These are phyloP conservation scores for Solanum sparsipilum DNA, from an alignment of 257 asterid genomes.

Conservation along the genomic window DNA sequence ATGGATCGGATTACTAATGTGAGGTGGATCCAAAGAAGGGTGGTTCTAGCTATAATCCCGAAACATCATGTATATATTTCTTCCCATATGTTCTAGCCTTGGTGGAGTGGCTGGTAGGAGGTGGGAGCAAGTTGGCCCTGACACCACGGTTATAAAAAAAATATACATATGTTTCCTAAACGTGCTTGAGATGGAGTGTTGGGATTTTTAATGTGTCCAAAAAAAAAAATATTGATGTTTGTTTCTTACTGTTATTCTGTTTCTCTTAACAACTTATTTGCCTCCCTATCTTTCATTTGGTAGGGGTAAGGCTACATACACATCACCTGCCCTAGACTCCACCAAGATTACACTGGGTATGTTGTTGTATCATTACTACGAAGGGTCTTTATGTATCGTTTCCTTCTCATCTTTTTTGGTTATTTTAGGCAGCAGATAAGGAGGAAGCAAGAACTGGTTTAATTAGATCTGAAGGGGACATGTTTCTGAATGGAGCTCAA, in stretches of 20 bases:
- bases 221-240: background rate
- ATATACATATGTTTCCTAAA: background rate
- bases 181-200: background rate
- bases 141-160: background rate
- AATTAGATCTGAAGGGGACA: conserved; percentile 73
- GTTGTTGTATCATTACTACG: background rate
- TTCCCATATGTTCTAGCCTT: background rate
- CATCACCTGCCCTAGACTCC: background rate
- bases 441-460: conserved; percentile 47
- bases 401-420: background rate
- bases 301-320: background rate
- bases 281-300: background rate
- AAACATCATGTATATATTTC: background rate
- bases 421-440: conserved; percentile 63
- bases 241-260: background rate
- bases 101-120: background rate
- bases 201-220: background rate
- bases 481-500: conserved; percentile 54
- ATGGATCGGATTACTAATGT: background rate
- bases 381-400: background rate
- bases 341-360: background rate
- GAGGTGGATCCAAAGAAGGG: background rate
- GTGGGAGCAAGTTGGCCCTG: background rate
- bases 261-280: background rate
- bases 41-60: background rate